Evolutionary conservation across 2,329 filamentous ascomycete genomes (phyloP).

Genomic region (Diaporthe citrichinensis): DNA sequence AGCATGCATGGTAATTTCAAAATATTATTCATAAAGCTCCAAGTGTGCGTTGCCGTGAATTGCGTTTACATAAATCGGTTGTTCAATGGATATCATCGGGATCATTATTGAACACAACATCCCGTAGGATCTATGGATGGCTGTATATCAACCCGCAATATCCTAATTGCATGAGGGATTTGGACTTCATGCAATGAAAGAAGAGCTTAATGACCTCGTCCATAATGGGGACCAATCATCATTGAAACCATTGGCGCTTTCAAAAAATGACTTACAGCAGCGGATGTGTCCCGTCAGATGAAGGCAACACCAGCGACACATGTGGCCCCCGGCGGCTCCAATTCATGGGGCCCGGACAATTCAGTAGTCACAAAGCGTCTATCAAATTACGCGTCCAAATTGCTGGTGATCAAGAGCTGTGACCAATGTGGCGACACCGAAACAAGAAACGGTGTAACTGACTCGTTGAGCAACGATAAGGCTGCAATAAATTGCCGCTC

Average conservation of each 20-base stretch:
- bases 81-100: too few relatives aligned
- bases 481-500: not conserved
- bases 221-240: not conserved
- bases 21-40: not conserved
- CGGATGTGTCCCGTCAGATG: not conserved
- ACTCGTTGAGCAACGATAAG: not conserved
- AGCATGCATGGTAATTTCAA: not conserved
- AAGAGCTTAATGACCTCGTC: not conserved
- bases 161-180: not conserved
- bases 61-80: too few relatives aligned
- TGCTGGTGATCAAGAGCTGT: not conserved
- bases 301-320: not conserved
- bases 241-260: not conserved
- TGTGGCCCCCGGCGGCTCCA: too few relatives aligned
- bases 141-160: not conserved
- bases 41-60: not conserved
- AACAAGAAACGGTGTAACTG: not conserved
- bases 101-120: not conserved
- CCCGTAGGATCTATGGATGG: too few relatives aligned
- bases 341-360: not conserved
- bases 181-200: not conserved
- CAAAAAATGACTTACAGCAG: not conserved
- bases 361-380: not conserved
- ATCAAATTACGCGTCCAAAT: not conserved
- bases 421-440: not conserved